Conservation (phyloP, 2,329 filamentous ascomycete species). For the Torrubiella hemipterigena region DNA sequence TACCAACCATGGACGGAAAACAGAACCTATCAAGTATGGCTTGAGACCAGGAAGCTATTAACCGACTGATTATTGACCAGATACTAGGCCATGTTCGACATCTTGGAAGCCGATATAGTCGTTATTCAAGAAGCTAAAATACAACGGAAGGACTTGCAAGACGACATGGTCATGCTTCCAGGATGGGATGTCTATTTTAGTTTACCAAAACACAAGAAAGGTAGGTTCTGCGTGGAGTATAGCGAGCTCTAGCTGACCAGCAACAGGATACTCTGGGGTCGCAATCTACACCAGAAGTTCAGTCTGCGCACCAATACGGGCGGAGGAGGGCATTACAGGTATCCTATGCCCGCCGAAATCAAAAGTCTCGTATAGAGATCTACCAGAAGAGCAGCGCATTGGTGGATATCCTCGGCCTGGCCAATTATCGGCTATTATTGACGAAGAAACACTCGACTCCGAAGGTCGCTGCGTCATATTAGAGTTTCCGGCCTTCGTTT, state of each 20-base stretch:
- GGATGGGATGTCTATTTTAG: conserved; percentile 98
- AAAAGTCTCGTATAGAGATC: conserved; percentile 57
- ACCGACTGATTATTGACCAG: background rate
- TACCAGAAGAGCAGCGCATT: conserved; percentile 64
- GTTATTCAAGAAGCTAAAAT: conserved; percentile 96
- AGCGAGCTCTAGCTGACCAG: conserved; percentile 1
- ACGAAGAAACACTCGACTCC: conserved; percentile 66
- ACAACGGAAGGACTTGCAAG: conserved; percentile 77
- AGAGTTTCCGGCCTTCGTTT: conserved; percentile 89
- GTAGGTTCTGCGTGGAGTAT: conserved; percentile 29
- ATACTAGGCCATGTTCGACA: conserved; percentile 77
- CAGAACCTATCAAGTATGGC: conserved; percentile 51
- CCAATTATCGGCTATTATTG: conserved; percentile 53
- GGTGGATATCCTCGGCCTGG: conserved; percentile 70
- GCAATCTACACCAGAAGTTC: conserved; percentile 89
- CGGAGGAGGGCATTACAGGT: conserved; percentile 89
- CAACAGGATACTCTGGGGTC: conserved; percentile 81
- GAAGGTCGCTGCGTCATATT: conserved; percentile 86
- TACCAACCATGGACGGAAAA: conserved; percentile 73
- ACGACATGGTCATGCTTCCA: conserved; percentile 91
- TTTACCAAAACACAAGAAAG: conserved; percentile 86
- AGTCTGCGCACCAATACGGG: conserved; percentile 72
- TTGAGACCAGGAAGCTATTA: no score
- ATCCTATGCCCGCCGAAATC: conserved; percentile 64
- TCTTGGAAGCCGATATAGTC: conserved; percentile 82